Percentiles rank a stretch among this genome's conserved stretches.
phyloP scores from a whole-genome alignment of 2,329 filamentous ascomycete species.

The Sordariomycetes sp. region DNA sequence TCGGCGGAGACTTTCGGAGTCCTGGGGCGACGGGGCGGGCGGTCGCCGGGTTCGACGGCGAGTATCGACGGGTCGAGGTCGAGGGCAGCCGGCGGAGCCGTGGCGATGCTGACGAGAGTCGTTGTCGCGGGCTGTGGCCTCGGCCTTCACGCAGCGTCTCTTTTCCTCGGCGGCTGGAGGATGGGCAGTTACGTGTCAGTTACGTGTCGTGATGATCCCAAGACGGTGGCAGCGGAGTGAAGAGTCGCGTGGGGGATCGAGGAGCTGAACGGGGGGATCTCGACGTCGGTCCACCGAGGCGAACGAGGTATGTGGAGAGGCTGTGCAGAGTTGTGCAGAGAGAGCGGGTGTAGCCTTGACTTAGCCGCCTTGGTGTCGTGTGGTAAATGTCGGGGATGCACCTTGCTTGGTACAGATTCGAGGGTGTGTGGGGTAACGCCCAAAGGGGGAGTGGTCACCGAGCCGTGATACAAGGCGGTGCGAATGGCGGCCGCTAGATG shows the following conservation, averaged over 20 bases:
- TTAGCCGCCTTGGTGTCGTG: slow-evolving; percentile 3
- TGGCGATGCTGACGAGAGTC: not conserved
- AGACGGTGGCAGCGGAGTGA: slow-evolving; percentile 1
- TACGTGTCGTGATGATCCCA: not conserved
- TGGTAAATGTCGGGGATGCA: not conserved
- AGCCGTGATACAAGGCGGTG: not conserved
- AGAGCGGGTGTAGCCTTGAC: not conserved
- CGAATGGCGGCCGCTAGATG: not conserved
- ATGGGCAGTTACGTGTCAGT: not conserved
- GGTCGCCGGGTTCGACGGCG: not conserved
- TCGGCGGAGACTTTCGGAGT: not conserved
- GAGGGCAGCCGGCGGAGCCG: not conserved
- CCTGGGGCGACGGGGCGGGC: not conserved
- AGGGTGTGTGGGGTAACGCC: not conserved
- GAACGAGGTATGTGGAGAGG: not conserved
- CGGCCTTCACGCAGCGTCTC: not conserved
- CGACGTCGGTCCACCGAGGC: not conserved
- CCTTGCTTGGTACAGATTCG: not conserved
- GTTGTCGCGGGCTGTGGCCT: not conserved
- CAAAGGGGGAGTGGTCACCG: not conserved
- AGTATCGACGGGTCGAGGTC: not conserved
- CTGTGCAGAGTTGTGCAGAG: slow-evolving; percentile 6
- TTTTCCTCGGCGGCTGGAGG: not conserved
- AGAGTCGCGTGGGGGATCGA: not conserved
- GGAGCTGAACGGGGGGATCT: not conserved